Evolutionary conservation across 805 yeast species (phyloP), one percentile per base, ranked within the genome.

Genomic region (Lachancea kluyveri): DNA sequence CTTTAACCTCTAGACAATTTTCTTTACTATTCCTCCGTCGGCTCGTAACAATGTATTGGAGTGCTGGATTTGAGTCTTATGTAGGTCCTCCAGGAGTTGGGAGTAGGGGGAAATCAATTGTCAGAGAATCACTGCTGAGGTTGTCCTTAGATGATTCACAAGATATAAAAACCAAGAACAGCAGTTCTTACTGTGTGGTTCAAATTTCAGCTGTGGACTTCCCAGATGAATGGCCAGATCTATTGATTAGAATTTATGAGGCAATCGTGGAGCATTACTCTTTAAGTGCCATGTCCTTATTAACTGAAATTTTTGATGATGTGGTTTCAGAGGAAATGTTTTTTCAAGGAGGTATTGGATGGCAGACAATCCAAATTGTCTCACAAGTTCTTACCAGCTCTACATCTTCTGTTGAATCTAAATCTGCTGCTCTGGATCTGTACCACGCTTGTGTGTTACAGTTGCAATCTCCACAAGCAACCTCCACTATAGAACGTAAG

Each of bases 211-310:
- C 82, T 3, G 82, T 78, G 1, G 98, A 90, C 50, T 90, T 74
- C 49, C 98, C 98, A 0, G 97, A 92, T 50, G 94, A 86, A 52
- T 90, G 97, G 97, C 95, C 96, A 0, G 69, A 66, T 14, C 61
- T 88, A 28, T 51, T 83, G 35, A 49, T 57, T 20, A 54, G 54
- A 5, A 48, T 85, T 13, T 77, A 75, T 45, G 49, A 48, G 2
- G 53, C 56, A 17, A 64, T 72, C 21, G 46, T 54, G 7, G 49
- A 62, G 7, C 21, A 42, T 1, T 46, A 49, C 3, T 45, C 54
- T 2, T 31, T 74, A 18, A 83, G 83, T 11, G 74, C 79, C 0
- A 50, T 81, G 37, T 51, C 70, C 4, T 74, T 81, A 3, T 60
- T 85, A 26, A 74, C 70, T 43, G 96, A 90, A 39, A 65, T 92